A percentile compares a stretch with the other conserved stretches of the same genome.
Conservation (phyloP, 2,329 filamentous ascomycete genomes). For the Drechslerella coelobrocha region DNA sequence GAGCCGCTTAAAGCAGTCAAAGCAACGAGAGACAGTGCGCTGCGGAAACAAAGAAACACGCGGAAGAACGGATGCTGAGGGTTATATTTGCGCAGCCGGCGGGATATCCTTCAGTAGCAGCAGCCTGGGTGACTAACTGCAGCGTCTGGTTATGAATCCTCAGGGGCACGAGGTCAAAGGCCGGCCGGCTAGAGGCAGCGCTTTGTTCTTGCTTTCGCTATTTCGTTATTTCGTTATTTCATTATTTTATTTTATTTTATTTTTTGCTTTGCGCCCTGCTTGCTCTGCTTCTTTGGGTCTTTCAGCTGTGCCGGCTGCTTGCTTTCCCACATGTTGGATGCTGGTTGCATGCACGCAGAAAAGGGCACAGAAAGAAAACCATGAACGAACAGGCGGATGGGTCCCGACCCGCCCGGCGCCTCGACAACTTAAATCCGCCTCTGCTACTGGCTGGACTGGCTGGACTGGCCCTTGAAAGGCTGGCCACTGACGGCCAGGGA, state of each 20-base stretch:
- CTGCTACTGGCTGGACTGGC: background rate
- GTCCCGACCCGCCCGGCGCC: slow-evolving; percentile 2
- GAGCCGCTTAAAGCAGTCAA: too few species aligned
- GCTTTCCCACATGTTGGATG: background rate
- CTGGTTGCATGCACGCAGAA: background rate
- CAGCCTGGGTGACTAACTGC: too few species aligned
- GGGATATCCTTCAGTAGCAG: background rate
- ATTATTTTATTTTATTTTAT: too few species aligned
- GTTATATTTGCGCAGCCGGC: too few species aligned
- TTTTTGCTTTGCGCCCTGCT: too few species aligned
- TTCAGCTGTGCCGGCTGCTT: background rate
- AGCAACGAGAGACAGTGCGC: slow-evolving; percentile 1
- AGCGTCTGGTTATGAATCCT: too few species aligned
- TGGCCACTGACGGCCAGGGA: background rate
- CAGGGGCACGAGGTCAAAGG: too few species aligned
- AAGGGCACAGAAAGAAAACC: background rate
- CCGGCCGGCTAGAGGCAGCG: too few species aligned
- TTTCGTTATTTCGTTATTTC: too few species aligned
- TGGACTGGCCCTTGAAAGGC: background rate
- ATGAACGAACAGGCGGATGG: background rate
- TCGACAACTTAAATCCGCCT: background rate
- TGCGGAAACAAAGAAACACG: slow-evolving; percentile 21
- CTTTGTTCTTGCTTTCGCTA: too few species aligned
- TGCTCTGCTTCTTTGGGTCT: too few species aligned
- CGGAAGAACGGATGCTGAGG: slow-evolving; percentile 34